Percentiles rank a stretch among this genome's conserved stretches.
Conservation (phyloP, 2,329 filamentous ascomycete genomes). For the Colletotrichum tofieldiae region DNA sequence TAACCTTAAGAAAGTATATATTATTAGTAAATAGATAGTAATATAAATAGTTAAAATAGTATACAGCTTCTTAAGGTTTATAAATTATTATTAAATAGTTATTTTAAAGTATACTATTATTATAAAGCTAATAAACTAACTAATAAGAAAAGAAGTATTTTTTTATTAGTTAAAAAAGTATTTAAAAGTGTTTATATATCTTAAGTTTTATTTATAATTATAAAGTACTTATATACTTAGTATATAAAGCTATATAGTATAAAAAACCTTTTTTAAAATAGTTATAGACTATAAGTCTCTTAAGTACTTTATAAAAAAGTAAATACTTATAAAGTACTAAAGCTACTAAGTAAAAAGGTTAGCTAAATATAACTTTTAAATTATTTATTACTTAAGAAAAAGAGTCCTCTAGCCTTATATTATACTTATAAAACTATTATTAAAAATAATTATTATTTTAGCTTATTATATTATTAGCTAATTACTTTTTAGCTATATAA, state of each 20-base stretch:
- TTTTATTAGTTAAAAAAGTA: no score
- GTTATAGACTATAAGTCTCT: background rate
- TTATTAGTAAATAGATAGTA: background rate
- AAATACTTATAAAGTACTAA: background rate
- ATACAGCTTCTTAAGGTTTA: background rate
- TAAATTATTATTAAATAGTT: background rate
- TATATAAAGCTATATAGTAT: background rate
- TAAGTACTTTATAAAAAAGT: background rate
- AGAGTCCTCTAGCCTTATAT: no score
- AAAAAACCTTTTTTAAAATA: background rate
- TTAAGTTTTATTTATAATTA: no score
- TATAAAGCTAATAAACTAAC: background rate
- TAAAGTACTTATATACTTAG: background rate
- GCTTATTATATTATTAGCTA: no score
- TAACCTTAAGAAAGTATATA: no score
- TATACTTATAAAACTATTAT: no score
- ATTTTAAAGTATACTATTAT: background rate
- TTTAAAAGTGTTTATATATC: no score
- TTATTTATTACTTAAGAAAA: no score
- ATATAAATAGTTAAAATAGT: background rate
- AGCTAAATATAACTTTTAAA: no score
- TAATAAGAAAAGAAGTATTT: no score
- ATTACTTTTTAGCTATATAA: no score
- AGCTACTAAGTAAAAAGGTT: background rate
- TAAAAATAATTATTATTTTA: no score